A percentile compares a stretch with the other conserved stretches of the same genome.
These are phyloP conservation scores for Fraxinus sp. DNA, from an alignment of 305 asterid species.

Conservation along the genomic window DNA sequence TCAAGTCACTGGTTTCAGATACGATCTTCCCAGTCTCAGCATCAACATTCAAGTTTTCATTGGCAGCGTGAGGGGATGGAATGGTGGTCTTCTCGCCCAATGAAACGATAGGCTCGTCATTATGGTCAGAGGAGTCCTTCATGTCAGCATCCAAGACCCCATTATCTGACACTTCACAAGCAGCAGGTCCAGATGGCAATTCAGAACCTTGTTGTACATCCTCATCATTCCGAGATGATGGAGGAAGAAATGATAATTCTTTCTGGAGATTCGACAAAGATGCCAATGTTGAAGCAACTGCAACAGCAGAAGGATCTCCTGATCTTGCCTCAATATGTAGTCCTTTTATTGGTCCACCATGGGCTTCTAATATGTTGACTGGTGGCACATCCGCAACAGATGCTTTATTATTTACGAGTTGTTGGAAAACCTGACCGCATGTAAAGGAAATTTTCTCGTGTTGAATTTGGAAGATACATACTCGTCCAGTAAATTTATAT, in stretches of 20 bases:
- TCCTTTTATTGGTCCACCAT: conserved; percentile 64
- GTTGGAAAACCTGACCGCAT: conserved; percentile 68
- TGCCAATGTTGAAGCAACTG: conserved; percentile 72
- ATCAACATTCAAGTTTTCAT: conserved; percentile 46
- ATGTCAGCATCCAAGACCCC: conserved; percentile 49
- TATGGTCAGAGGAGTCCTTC: conserved; percentile 58
- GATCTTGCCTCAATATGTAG: conserved; percentile 72
- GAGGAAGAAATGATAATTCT: conserved; percentile 61
- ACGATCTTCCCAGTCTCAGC: conserved; percentile 49
- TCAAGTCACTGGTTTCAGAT: conserved; percentile 48
- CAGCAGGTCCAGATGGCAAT: conserved; percentile 57
- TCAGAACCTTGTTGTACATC: conserved; percentile 52
- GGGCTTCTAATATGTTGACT: conserved; percentile 68
- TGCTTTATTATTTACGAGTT: conserved; percentile 40
- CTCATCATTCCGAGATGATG: conserved; percentile 52
- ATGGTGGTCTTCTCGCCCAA: conserved; percentile 43
- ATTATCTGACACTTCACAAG: conserved; percentile 55
- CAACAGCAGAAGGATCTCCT: conserved; percentile 68
- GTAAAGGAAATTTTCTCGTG: conserved; percentile 48
- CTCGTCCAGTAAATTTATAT: background rate
- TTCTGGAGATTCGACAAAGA: conserved; percentile 61
- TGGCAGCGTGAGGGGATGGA: conserved; percentile 44
- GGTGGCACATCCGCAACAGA: conserved; percentile 50
- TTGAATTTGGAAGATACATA: conserved; percentile 5
- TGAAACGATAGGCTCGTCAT: conserved; percentile 40